Conservation (phyloP, 2,329 filamentous ascomycete genomes). For the Aspergillus neotritici region DNA sequence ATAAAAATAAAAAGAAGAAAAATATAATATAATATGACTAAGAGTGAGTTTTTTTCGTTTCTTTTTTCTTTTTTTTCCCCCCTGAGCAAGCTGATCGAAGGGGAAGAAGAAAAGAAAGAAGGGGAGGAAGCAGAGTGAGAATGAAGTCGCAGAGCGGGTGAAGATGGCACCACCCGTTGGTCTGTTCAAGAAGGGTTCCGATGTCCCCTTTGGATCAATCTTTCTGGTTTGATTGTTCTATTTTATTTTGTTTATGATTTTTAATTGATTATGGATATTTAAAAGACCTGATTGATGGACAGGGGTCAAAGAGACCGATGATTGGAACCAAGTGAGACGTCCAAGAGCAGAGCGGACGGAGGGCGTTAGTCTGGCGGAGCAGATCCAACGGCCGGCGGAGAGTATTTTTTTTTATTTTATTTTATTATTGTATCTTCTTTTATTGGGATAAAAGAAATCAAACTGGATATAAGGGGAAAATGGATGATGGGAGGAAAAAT, state of each 20-base stretch:
- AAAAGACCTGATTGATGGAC: too few relatives aligned
- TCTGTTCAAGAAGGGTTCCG: slow-evolving; percentile 3
- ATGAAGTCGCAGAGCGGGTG: slow-evolving; percentile 15
- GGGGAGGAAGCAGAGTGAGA: slow-evolving; percentile 12
- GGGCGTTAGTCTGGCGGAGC: slow-evolving; percentile 17
- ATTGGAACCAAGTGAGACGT: slow-evolving; percentile 2
- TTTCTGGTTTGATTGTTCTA: slow-evolving; percentile 3
- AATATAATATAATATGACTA: background rate
- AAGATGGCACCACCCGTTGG: slow-evolving; percentile 20
- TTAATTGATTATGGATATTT: too few relatives aligned
- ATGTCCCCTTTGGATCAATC: slow-evolving; percentile 3
- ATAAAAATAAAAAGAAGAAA: background rate
- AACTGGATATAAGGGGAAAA: too few relatives aligned
- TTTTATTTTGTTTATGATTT: slow-evolving; percentile 1
- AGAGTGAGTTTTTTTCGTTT: background rate
- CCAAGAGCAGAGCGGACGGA: slow-evolving; percentile 15
- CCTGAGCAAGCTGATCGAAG: background rate
- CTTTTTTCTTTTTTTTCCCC: too few relatives aligned
- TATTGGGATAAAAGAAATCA: too few relatives aligned
- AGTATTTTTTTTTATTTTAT: too few relatives aligned
- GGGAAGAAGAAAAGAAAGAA: slow-evolving; percentile 2
- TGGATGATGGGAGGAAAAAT: too few relatives aligned
- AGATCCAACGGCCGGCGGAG: slow-evolving; percentile 20
- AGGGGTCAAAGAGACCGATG: background rate
- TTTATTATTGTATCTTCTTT: too few relatives aligned